Percentiles rank a stretch among this genome's conserved stretches.
phyloP scores from a whole-genome alignment of 2,329 filamentous ascomycete species.

The Colletotrichum theobromicola region DNA sequence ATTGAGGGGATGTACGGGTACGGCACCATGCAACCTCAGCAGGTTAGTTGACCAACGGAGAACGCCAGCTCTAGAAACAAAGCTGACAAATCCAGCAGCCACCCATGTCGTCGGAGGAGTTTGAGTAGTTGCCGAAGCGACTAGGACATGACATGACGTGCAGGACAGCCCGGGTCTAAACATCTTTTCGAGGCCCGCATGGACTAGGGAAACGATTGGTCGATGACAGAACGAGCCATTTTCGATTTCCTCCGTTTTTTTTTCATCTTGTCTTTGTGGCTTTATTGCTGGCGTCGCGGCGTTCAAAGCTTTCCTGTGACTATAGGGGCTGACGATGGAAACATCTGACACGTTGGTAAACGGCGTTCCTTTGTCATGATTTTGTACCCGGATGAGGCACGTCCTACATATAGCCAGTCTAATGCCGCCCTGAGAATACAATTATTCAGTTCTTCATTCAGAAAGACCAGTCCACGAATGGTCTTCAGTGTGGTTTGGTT shows the following conservation, averaged over 20 bases:
- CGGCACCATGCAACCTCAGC: constrained; percentile 79
- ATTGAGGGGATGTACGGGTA: constrained; percentile 89
- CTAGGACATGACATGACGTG: neutral
- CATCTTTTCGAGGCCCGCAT: neutral
- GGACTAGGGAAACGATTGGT: neutral
- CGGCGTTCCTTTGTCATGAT: neutral
- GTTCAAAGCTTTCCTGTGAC: neutral
- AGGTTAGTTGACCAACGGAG: constrained; percentile 60
- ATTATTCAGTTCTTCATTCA: neutral
- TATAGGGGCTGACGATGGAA: constrained; percentile 1
- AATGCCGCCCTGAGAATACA: neutral
- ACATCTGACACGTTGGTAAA: neutral
- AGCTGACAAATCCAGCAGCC: constrained; percentile 32
- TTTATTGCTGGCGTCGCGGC: constrained; percentile 7
- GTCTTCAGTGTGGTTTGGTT: neutral
- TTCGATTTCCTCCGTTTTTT: neutral
- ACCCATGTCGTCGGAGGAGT: constrained; percentile 51
- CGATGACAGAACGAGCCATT: neutral
- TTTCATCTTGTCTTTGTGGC: neutral
- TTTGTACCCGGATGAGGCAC: neutral
- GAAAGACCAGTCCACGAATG: neutral
- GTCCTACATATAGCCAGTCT: neutral
- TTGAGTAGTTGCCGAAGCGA: constrained; percentile 39
- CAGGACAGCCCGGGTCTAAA: neutral
- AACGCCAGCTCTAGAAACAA: neutral